Percentiles rank a stretch among this genome's conserved stretches.
Evolutionary conservation across 2,329 filamentous ascomycete species (phyloP).

Genomic region (Aspergillus pseudotamarii): DNA sequence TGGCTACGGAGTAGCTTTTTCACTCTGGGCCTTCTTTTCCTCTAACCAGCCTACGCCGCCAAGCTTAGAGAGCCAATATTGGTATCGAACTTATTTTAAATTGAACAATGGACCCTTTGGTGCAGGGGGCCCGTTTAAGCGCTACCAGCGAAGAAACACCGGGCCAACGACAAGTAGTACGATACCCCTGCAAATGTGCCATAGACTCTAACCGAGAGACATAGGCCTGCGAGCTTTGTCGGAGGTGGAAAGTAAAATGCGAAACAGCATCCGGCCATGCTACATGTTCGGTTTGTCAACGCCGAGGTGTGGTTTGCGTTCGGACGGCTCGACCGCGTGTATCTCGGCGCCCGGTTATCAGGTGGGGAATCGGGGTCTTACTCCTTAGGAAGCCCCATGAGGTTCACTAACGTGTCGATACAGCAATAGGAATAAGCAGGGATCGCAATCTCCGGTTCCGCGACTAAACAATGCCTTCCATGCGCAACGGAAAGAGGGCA

Average conservation of each 20-base stretch:
- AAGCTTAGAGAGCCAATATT: no score
- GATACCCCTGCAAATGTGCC: not conserved
- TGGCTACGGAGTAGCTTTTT: no score
- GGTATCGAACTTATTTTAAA: no score
- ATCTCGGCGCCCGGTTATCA: not conserved
- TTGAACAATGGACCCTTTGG: no score
- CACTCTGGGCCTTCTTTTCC: no score
- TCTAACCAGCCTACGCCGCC: no score
- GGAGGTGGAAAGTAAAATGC: not conserved
- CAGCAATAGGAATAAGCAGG: not conserved
- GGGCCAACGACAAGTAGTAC: not conserved
- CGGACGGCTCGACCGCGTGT: not conserved
- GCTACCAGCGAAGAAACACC: not conserved
- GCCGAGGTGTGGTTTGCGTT: not conserved
- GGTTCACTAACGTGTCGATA: no score
- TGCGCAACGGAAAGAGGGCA: not conserved
- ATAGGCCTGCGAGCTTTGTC: not conserved
- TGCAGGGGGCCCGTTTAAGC: no score
- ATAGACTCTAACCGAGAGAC: not conserved
- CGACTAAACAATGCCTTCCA: not conserved
- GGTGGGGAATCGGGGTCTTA: not conserved
- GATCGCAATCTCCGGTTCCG: not conserved
- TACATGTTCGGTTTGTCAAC: not conserved
- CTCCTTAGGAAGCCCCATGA: no score
- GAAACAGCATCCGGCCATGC: not conserved